Evolutionary conservation across 768 basidiomycete species (phyloP).

Genomic region (Lentinula aciculospora): DNA sequence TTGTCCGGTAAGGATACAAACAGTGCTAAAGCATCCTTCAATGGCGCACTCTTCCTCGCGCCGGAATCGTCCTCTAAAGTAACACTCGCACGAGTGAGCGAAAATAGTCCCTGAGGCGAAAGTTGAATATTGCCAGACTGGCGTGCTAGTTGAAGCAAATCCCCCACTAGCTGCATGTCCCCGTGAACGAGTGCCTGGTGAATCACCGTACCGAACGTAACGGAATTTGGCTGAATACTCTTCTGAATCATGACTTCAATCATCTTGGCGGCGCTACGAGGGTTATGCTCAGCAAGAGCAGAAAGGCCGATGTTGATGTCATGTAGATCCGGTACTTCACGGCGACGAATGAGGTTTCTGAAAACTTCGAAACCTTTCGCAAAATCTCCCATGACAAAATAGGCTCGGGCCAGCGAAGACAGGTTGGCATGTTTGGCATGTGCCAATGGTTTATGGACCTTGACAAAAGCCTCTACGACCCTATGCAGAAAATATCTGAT

Average conservation of each 20-base stretch:
- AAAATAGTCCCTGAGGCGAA: constrained; percentile 42
- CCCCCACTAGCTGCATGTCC: constrained; percentile 36
- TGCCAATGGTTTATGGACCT: constrained; percentile 39
- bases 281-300: constrained; percentile 44
- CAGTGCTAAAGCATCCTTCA: constrained; percentile 36
- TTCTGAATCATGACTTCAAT: constrained; percentile 44
- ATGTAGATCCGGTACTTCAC: constrained; percentile 51
- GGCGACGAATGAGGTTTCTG: constrained; percentile 37
- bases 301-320: constrained; percentile 63
- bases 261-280: constrained; percentile 38
- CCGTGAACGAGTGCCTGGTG: constrained; percentile 46
- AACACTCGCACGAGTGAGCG: constrained; percentile 40
- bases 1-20: constrained; percentile 30
- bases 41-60: constrained; percentile 17
- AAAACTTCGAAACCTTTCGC: constrained; percentile 42
- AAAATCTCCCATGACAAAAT: constrained; percentile 49
- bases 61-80: constrained; percentile 4
- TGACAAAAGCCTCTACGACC: constrained; percentile 29
- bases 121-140: constrained; percentile 27
- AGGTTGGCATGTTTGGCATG: constrained; percentile 43
- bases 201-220: constrained; percentile 58
- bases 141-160: constrained; percentile 36
- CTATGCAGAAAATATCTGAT: not conserved
- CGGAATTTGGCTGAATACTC: constrained; percentile 45
- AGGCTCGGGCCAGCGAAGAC: constrained; percentile 58